Conservation (phyloP, 306 rosid genomes). For the Dryas drummondii region DNA sequence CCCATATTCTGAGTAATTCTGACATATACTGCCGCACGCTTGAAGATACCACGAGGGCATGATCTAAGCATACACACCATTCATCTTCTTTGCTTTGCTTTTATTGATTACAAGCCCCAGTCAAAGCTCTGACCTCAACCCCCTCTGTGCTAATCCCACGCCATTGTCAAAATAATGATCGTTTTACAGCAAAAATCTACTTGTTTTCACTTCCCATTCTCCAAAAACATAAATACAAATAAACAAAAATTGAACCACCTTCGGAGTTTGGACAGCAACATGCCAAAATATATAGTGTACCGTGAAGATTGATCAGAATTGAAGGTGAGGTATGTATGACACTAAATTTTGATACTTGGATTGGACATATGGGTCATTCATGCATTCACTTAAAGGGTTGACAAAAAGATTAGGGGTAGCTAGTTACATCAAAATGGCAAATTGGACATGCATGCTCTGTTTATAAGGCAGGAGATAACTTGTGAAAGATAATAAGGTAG, state of each 20-base stretch:
- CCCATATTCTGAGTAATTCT: too few species aligned
- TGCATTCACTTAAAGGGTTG: not conserved
- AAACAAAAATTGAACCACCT: not conserved
- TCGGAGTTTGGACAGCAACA: not conserved
- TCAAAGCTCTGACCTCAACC: conserved; percentile 3
- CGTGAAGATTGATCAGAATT: too few species aligned
- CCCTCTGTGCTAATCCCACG: not conserved
- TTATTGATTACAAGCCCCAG: not conserved
- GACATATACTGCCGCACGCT: too few species aligned
- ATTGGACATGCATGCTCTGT: not conserved
- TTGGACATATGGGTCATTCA: too few species aligned
- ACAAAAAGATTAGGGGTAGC: too few species aligned
- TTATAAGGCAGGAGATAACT: not conserved
- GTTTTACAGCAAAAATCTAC: not conserved
- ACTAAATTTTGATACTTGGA: not conserved
- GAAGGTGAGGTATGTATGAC: not conserved
- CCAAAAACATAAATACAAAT: not conserved
- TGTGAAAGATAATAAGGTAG: not conserved
- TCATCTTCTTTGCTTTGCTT: too few species aligned
- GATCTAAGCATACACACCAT: not conserved
- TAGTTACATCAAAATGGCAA: not conserved
- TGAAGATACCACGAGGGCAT: not conserved
- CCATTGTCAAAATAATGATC: not conserved
- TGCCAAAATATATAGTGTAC: not conserved
- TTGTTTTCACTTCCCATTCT: not conserved